These are phyloP conservation scores for Ustilago esculenta DNA, from an alignment of 1,284 basidiomycete species.

Conservation along the genomic window DNA sequence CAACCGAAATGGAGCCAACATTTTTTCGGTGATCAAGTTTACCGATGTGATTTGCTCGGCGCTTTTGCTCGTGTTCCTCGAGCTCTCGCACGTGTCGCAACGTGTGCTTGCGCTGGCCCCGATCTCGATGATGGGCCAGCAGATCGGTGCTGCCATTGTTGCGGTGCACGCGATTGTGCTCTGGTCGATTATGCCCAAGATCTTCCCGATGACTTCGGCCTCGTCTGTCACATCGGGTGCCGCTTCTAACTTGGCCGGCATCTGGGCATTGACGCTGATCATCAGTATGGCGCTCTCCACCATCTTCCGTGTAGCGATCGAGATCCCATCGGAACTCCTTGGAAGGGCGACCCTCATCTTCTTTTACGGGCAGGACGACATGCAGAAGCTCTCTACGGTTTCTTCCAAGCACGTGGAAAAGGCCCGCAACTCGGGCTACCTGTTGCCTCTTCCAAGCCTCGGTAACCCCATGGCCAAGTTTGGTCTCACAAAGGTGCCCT, in stretches of 20 bases:
- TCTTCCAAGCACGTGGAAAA: slow-evolving; percentile 27
- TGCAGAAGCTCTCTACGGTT: slow-evolving; percentile 26
- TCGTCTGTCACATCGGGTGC: slow-evolving; percentile 19
- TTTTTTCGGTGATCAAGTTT: slow-evolving; percentile 36
- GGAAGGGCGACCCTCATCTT: slow-evolving; percentile 41
- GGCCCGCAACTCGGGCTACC: slow-evolving; percentile 27
- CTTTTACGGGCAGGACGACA: slow-evolving; percentile 43
- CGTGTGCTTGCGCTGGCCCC: slow-evolving; percentile 11
- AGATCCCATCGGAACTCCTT: slow-evolving; percentile 42
- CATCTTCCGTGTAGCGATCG: slow-evolving; percentile 25
- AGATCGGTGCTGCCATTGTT: slow-evolving; percentile 36
- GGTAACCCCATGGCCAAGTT: slow-evolving; percentile 50
- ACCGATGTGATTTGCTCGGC: slow-evolving; percentile 33
- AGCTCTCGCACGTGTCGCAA: slow-evolving; percentile 23
- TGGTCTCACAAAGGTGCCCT: slow-evolving; percentile 36
- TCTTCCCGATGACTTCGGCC: slow-evolving; percentile 33
- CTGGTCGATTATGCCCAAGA: slow-evolving; percentile 42
- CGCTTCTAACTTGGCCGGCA: slow-evolving; percentile 32
- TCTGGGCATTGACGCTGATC: slow-evolving; percentile 39
- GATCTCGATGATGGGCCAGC: slow-evolving; percentile 41
- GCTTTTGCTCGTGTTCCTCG: slow-evolving; percentile 28
- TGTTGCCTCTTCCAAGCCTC: slow-evolving; percentile 34
- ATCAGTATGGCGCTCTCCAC: slow-evolving; percentile 31
- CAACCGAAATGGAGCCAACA: slow-evolving; percentile 22
- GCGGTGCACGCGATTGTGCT: slow-evolving; percentile 37